These are phyloP conservation scores for Suillus fuscotomentosus DNA, from an alignment of 768 basidiomycete species.

Conservation along the genomic window DNA sequence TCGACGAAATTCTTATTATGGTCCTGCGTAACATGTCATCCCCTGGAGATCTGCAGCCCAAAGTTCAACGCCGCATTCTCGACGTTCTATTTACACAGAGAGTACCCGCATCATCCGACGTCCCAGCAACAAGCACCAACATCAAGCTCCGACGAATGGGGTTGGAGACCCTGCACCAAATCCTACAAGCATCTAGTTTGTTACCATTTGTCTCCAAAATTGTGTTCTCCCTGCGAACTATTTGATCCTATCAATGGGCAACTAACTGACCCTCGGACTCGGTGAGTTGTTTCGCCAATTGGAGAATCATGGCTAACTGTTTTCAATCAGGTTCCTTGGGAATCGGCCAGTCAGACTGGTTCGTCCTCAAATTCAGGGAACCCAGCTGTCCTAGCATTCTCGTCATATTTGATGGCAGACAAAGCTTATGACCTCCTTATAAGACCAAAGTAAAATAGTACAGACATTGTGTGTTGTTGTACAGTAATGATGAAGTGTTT, in stretches of 20 bases:
- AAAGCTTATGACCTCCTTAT: too few species aligned
- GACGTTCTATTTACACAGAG: constrained; percentile 83
- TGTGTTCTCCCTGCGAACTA: constrained; percentile 92
- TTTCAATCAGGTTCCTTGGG: constrained; percentile 74
- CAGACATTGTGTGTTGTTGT: too few species aligned
- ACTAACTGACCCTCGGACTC: constrained; percentile 92
- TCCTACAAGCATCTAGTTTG: constrained; percentile 88
- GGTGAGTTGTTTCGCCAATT: constrained; percentile 46
- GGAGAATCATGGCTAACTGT: constrained; percentile 4
- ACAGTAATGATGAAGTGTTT: too few species aligned
- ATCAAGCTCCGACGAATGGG: constrained; percentile 91
- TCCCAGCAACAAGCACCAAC: constrained; percentile 41
- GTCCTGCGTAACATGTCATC: constrained; percentile 71
- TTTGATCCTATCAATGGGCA: constrained; percentile 94
- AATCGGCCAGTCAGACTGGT: constrained; percentile 89
- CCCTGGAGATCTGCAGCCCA: constrained; percentile 59
- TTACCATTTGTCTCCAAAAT: constrained; percentile 96
- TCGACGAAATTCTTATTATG: constrained; percentile 79
- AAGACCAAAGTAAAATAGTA: too few species aligned
- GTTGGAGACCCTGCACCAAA: constrained; percentile 84
- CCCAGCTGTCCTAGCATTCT: constrained; percentile 93
- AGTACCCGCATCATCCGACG: constrained; percentile 36
- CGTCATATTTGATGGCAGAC: constrained; percentile 40
- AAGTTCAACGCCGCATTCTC: constrained; percentile 82
- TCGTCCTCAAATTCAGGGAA: constrained; percentile 81